Conservation (phyloP, 768 basidiomycete genomes). For the Termitomyces eurrhizus region DNA sequence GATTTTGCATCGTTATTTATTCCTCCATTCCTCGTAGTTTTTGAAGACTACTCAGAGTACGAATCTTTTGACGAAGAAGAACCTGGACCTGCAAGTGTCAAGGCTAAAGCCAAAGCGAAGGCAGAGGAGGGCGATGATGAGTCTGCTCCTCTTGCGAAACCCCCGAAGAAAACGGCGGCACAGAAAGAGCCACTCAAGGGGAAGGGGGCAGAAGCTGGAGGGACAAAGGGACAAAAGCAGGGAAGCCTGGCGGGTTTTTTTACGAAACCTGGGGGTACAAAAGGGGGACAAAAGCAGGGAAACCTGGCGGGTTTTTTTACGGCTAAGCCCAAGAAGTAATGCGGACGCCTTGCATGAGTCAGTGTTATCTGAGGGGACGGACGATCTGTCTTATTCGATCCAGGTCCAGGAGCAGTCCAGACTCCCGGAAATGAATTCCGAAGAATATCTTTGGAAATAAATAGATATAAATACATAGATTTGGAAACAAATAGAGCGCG, state of each 20-base stretch:
- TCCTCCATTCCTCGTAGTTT: constrained; percentile 38
- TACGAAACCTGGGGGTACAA: constrained; percentile 7
- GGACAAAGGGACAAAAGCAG: constrained; percentile 19
- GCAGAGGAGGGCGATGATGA: constrained; percentile 11
- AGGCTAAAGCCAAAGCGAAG: constrained; percentile 22
- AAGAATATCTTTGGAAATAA: no score
- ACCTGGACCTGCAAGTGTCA: constrained; percentile 21
- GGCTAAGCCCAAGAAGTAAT: constrained; percentile 21
- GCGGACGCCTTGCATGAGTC: no score
- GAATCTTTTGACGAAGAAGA: constrained; percentile 72
- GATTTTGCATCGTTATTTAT: neutral
- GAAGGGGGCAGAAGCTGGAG: constrained; percentile 6
- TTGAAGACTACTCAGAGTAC: constrained; percentile 76
- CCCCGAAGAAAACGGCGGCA: constrained; percentile 5
- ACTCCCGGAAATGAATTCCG: no score
- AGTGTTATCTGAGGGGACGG: no score
- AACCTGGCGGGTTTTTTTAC: constrained; percentile 33
- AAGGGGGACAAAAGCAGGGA: constrained; percentile 22
- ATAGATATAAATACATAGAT: no score
- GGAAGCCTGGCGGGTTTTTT: constrained; percentile 17
- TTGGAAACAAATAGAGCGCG: no score
- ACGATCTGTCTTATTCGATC: no score
- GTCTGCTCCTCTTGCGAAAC: constrained; percentile 5
- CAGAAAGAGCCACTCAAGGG: constrained; percentile 5
- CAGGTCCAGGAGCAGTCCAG: no score